phyloP scores from a whole-genome alignment of 2,329 filamentous ascomycete genomes.

The Pseudocercospora eumusae region DNA sequence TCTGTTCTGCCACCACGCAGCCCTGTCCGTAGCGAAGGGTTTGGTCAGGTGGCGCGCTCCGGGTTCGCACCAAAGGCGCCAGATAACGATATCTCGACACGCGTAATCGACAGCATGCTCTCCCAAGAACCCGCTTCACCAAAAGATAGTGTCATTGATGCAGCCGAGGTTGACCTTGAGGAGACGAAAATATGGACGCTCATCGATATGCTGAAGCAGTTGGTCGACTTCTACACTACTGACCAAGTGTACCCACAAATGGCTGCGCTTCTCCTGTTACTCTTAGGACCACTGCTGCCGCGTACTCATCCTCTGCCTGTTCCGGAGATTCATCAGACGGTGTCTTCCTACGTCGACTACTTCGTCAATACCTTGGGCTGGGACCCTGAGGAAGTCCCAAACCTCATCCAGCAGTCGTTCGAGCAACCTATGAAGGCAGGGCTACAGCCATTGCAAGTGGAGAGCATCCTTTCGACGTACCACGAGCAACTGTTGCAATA shows the following conservation, averaged over 20 bases:
- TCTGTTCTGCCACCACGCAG: neutral
- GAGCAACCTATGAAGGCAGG: slow-evolving; percentile 47
- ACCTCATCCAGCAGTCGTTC: slow-evolving; percentile 44
- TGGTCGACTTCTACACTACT: slow-evolving; percentile 46
- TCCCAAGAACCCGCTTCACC: slow-evolving; percentile 11
- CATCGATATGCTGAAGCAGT: slow-evolving; percentile 46
- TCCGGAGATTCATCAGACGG: slow-evolving; percentile 38
- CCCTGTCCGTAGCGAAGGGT: neutral
- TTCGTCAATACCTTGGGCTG: slow-evolving; percentile 41
- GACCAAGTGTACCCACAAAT: slow-evolving; percentile 50
- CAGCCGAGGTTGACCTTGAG: slow-evolving; percentile 33
- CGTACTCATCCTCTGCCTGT: slow-evolving; percentile 42
- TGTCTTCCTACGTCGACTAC: slow-evolving; percentile 45
- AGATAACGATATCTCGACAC: slow-evolving; percentile 8
- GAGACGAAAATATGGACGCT: slow-evolving; percentile 42
- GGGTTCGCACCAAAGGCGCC: neutral
- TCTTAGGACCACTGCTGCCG: slow-evolving; percentile 50
- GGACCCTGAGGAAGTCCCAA: slow-evolving; percentile 39
- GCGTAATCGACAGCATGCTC: slow-evolving; percentile 15
- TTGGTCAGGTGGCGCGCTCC: neutral
- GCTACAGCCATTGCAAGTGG: slow-evolving; percentile 54
- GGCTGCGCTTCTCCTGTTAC: slow-evolving; percentile 49
- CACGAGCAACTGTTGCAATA: slow-evolving; percentile 56
- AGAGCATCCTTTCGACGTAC: slow-evolving; percentile 59
- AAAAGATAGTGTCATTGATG: slow-evolving; percentile 17